Evolutionary conservation across 2,329 filamentous ascomycete genomes (phyloP).

Genomic region (Colletotrichum destructivum): DNA sequence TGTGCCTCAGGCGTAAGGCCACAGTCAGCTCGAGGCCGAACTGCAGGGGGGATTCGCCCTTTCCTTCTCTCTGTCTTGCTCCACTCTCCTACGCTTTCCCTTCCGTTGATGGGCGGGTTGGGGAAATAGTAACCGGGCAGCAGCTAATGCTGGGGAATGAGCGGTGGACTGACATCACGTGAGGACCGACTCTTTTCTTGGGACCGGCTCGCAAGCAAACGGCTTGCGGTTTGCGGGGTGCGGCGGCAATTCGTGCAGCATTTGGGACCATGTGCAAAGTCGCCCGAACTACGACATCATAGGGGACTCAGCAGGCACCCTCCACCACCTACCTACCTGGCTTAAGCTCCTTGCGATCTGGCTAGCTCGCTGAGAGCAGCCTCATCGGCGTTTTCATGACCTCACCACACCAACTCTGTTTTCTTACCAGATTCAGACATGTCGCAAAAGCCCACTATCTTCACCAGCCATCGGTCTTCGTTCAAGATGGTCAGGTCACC

Average conservation of each 20-base stretch:
- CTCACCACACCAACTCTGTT: slow-evolving; percentile 13
- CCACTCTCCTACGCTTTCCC: slow-evolving; percentile 4
- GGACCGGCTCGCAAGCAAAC: neutral
- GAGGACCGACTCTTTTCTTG: neutral
- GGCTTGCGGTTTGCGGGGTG: neutral
- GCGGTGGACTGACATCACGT: slow-evolving; percentile 50
- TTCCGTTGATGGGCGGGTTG: slow-evolving; percentile 20
- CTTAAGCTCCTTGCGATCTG: slow-evolving; percentile 29
- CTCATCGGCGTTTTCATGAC: slow-evolving; percentile 30
- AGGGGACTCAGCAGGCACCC: slow-evolving; percentile 14
- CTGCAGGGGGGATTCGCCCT: neutral
- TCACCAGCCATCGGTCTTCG: neutral
- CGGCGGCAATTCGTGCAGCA: neutral
- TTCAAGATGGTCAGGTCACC: neutral
- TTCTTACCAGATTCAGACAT: neutral
- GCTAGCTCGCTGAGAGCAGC: slow-evolving; percentile 14
- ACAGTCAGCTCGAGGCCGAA: neutral
- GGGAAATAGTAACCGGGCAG: slow-evolving; percentile 17
- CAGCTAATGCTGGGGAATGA: neutral
- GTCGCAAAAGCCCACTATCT: neutral
- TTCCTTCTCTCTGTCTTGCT: neutral
- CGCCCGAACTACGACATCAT: slow-evolving; percentile 35
- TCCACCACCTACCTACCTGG: slow-evolving; percentile 20
- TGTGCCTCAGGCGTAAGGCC: slow-evolving; percentile 35
- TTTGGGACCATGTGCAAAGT: neutral